Base-by-base conservation (phyloP, 331 rosid genomes). In the Arachis monticola region DNA sequence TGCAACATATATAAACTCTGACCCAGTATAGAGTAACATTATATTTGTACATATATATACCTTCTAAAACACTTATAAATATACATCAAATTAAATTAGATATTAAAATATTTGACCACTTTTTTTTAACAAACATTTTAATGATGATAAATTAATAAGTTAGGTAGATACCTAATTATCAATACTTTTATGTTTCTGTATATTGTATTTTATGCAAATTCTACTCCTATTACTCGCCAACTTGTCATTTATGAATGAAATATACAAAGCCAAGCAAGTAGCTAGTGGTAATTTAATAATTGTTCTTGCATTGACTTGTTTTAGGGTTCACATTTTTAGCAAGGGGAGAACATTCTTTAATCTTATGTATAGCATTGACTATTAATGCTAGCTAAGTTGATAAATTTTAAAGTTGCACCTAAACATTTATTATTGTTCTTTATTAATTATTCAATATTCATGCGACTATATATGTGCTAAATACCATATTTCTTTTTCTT, bases 201-300 rank as follows among this genome's bases (percentile, higher is more conserved):
- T 38, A 38, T 38, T 38, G 41, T 38, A 38, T 38, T 38, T 38
- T 38, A 38, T 38, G 41, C 41, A 38, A 38, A 38, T 5, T 77
- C 31, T 60, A 60, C 32, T 5, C 13, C 32, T 41, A 48, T 69
- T 41, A 48, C 62, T 69, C 62, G 38, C 56, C 70, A 69, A 77
- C 32, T 69, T 69, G 70, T 41, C 52, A 40, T 47, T n/a, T 52
- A 12, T 52, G 17, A 12, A 14, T 58, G 45, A 40, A 27, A 17
- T 48, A 17, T 48, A 42, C 7, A 35, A 77, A 47, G 38, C 61
- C 32, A 76, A 66, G 75, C 75, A 69, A 67, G 52, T 45, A 51
- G 3, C 70, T 48, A 69, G 38, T 68, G 14, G 50, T 11, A 2
- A 11, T 4, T 17, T 48, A 59, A 5, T 75, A 64, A 38, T 77